Evolutionary conservation across 345 rosid genomes (phyloP).

Genomic region (Citrus medica): DNA sequence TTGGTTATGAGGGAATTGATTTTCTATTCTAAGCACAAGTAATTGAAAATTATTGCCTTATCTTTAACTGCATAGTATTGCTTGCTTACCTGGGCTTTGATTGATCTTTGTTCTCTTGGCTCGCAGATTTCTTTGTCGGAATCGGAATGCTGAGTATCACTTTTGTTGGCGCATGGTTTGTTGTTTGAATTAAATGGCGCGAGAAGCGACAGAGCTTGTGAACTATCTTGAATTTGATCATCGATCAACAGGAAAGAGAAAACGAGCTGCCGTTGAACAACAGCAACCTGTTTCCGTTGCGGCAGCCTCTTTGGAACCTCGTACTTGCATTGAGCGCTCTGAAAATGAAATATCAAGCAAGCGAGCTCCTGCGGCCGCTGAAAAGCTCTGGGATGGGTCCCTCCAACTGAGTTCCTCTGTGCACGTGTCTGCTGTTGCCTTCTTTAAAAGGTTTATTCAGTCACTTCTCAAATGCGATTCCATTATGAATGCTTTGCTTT

Average conservation of each 20-base stretch:
- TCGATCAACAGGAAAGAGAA: background rate
- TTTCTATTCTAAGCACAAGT: background rate
- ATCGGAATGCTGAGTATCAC: background rate
- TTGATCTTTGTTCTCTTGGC: background rate
- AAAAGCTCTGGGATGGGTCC: slow-evolving; percentile 32
- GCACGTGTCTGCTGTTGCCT: slow-evolving; percentile 28
- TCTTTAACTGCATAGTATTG: background rate
- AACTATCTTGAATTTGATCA: background rate
- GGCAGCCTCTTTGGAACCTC: background rate
- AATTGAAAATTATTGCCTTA: background rate
- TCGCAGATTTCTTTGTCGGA: background rate
- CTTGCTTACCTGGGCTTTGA: background rate
- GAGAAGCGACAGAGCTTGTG: background rate
- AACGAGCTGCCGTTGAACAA: background rate
- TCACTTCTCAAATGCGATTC: background rate
- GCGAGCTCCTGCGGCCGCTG: slow-evolving; percentile 12
- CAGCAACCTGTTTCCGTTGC: background rate
- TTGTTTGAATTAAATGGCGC: background rate
- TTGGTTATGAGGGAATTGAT: background rate
- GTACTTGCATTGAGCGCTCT: background rate
- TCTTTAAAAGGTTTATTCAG: slow-evolving; percentile 32
- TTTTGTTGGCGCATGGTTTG: background rate
- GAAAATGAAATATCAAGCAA: slow-evolving; percentile 3
- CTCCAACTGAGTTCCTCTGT: slow-evolving; percentile 32
- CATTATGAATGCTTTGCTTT: background rate